Base-by-base conservation (phyloP, 2,329 filamentous ascomycete species). In the Paramyrothecium sp. region DNA sequence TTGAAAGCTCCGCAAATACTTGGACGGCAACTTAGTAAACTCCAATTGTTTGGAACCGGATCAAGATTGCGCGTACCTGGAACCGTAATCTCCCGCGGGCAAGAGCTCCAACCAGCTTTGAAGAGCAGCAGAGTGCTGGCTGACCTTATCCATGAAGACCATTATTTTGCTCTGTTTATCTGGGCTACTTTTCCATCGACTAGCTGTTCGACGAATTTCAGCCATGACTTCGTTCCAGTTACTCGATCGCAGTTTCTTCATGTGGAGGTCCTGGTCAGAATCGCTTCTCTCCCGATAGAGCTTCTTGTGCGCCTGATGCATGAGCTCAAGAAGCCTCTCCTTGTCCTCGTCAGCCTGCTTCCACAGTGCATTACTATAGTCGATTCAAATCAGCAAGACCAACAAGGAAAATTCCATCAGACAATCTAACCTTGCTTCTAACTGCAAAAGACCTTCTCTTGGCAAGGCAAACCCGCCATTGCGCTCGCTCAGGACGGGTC, bases 301-400 rank as follows among this genome's bases (percentile, higher is more conserved):
- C 20, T 56, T 57, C 11, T n/a, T 22, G 16, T 54, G 50, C 2
- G 57, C 60, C 26, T 62, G 22, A n/a, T 54, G n/a, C 54, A 62
- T 59, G 3, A 62, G 44, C 13, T 51, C 55, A 17, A 62, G 58
- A 2, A 62, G 53, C 2, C n/a, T 22, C 3, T 54, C 51, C 50
- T 59, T 59, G 16, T 60, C 60, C 10, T 47, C 56, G 3, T 59
- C 51, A 2, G 38, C 56, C 23, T 58, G 23, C 21, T 53, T 56
- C 60, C 60, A 62, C 20, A 62, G 8, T 4, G 41, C 58, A 7
- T 12, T 34, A 16, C 58, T 57, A 30, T 16, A 7, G 38, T 7
- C 17, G 4, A 17, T 7, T 23, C 30, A 11, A 7, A 21, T 26
- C 33, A 54, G 33, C 19, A 19, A 22, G 19, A 23, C 22, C 52